Conservation (phyloP, 345 rosid genomes). For the Eucalyptus paniculata region DNA sequence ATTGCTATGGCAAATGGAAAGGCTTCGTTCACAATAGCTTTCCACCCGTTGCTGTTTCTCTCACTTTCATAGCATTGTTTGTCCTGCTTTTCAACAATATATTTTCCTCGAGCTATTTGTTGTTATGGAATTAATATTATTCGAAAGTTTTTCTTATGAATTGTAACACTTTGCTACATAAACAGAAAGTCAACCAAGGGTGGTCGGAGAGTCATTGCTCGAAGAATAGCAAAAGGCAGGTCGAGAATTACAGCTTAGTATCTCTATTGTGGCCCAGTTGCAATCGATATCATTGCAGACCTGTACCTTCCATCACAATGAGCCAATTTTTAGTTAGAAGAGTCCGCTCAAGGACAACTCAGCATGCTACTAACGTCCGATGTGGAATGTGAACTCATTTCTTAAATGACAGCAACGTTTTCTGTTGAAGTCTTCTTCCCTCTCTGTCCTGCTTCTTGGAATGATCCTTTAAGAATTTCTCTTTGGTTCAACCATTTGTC, state of each 20-base stretch:
- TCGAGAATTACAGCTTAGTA: slow-evolving; percentile 72
- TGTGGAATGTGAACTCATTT: background rate
- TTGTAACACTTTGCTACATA: background rate
- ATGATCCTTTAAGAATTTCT: background rate
- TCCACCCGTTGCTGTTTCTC: background rate
- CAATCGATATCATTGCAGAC: background rate
- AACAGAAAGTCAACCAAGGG: slow-evolving; percentile 96
- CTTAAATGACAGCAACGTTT: background rate
- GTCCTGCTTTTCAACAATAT: background rate
- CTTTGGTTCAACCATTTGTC: background rate
- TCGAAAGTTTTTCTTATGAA: background rate
- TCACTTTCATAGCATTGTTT: background rate
- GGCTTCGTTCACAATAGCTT: background rate
- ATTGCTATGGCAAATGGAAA: background rate
- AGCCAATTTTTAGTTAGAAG: background rate
- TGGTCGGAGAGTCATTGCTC: slow-evolving; percentile 91
- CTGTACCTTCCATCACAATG: background rate
- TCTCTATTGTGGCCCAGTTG: background rate
- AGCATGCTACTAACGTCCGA: background rate
- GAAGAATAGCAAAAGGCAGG: slow-evolving; percentile 95
- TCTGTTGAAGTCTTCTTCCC: background rate
- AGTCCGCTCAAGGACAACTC: background rate
- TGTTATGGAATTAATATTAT: background rate
- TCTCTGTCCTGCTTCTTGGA: background rate
- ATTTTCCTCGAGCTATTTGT: background rate